Percentiles rank a stretch among this genome's conserved stretches.
Conservation (phyloP, 345 rosid genomes). For the Mallotus nudiflorus region DNA sequence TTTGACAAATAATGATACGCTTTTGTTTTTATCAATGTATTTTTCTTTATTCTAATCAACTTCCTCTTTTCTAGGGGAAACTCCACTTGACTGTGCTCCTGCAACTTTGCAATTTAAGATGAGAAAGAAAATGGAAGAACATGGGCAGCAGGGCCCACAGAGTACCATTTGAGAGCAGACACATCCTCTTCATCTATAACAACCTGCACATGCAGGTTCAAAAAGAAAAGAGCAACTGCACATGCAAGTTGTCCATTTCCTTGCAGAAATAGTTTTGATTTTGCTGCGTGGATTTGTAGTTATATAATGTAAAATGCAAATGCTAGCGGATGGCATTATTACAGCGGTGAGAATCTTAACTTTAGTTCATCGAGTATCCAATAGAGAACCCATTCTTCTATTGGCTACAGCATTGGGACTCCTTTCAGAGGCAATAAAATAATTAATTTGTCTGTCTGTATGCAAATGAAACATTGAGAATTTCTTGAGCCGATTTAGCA, state of each 20-base stretch:
- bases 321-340: background rate
- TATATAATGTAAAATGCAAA: constrained; percentile 9
- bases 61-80: constrained; percentile 56
- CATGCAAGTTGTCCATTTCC: constrained; percentile 19
- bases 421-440: constrained; percentile 11
- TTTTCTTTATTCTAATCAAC: background rate
- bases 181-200: background rate
- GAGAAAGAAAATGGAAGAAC: constrained; percentile 59
- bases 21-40: background rate
- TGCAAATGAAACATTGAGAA: background rate
- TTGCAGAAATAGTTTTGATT: background rate
- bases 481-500: background rate
- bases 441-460: background rate
- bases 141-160: constrained; percentile 18
- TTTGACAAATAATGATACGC: background rate
- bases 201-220: constrained; percentile 14
- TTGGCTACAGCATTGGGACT: background rate
- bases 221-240: background rate
- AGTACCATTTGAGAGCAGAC: constrained; percentile 1
- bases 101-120: constrained; percentile 84
- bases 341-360: background rate
- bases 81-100: constrained; percentile 88
- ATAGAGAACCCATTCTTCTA: background rate
- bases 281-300: constrained; percentile 11
- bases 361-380: constrained; percentile 9